Conservation (phyloP, 352 stramenopile species). For the Stramenopiles sp. region DNA sequence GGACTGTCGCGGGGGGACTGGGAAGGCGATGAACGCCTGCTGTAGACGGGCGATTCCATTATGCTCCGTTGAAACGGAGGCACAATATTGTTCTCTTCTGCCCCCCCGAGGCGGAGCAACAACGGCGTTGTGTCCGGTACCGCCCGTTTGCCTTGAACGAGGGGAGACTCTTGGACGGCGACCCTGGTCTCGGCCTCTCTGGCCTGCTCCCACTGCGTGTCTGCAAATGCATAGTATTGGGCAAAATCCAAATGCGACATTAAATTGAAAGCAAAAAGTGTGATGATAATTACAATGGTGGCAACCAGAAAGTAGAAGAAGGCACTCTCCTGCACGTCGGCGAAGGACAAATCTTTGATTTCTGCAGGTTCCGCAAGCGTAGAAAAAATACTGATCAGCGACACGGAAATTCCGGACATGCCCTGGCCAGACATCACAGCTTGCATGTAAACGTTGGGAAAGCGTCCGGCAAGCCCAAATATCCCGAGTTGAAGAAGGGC, state of each 20-base stretch:
- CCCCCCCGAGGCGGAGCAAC: background rate
- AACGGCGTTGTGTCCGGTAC: background rate
- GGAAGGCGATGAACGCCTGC: background rate
- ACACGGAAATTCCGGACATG: constrained; percentile 3
- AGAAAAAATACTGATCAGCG: background rate
- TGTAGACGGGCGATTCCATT: constrained; percentile 13
- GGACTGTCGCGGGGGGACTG: background rate
- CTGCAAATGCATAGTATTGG: constrained; percentile 1
- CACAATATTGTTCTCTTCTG: background rate
- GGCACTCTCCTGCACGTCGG: background rate
- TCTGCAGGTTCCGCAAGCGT: background rate
- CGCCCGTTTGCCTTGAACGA: background rate
- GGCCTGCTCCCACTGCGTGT: background rate
- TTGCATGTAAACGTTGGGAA: constrained; percentile 13
- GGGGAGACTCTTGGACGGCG: background rate
- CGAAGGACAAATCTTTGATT: background rate
- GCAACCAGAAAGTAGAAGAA: constrained; percentile 12
- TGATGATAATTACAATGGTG: constrained; percentile 4
- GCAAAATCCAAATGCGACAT: constrained; percentile 12
- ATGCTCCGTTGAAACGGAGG: constrained; percentile 7
- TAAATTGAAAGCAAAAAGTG: constrained; percentile 6
- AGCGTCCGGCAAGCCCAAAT: constrained; percentile 1
- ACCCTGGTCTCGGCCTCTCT: background rate
- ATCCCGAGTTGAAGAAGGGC: constrained; percentile 3
- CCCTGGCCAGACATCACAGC: constrained; percentile 10